These are phyloP conservation scores for Penicillium freii DNA, from an alignment of 2,329 filamentous ascomycete species.

Conservation along the genomic window DNA sequence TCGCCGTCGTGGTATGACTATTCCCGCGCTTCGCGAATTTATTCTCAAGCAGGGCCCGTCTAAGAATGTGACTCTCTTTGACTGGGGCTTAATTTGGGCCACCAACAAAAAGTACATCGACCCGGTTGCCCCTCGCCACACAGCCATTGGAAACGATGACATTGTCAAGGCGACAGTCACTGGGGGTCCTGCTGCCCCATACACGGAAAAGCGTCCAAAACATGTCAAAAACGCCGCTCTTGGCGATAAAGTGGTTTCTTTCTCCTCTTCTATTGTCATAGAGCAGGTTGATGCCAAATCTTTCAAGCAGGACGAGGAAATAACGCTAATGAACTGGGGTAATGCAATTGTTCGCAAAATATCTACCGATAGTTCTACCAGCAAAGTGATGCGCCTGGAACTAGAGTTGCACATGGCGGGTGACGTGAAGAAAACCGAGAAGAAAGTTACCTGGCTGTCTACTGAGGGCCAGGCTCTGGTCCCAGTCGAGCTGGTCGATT, in stretches of 20 bases:
- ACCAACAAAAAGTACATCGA: slow-evolving; percentile 80
- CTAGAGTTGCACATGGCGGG: slow-evolving; percentile 84
- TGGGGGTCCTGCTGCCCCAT: too few relatives aligned
- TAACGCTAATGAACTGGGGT: slow-evolving; percentile 96
- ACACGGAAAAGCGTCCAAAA: too few relatives aligned
- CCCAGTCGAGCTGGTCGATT: slow-evolving; percentile 83
- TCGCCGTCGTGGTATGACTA: slow-evolving; percentile 49
- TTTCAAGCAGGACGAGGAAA: slow-evolving; percentile 75
- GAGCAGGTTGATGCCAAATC: slow-evolving; percentile 51
- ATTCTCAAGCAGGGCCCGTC: slow-evolving; percentile 52
- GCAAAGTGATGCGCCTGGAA: slow-evolving; percentile 66
- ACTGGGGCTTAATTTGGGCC: slow-evolving; percentile 51
- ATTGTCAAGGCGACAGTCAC: slow-evolving; percentile 51
- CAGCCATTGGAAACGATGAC: slow-evolving; percentile 53
- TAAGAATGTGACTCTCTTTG: slow-evolving; percentile 49
- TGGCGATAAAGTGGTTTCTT: too few relatives aligned
- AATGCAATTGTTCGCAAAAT: slow-evolving; percentile 52
- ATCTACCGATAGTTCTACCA: slow-evolving; percentile 48
- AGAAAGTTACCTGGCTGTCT: slow-evolving; percentile 94
- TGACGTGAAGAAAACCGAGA: slow-evolving; percentile 90
- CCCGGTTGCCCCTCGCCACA: slow-evolving; percentile 70
- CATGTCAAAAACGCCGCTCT: too few relatives aligned
- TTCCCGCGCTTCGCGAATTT: slow-evolving; percentile 49
- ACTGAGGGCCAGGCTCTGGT: slow-evolving; percentile 72
- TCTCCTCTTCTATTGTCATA: too few relatives aligned